Evolutionary conservation across 331 rosid species (phyloP).

Genomic region (Quercus lobata): DNA sequence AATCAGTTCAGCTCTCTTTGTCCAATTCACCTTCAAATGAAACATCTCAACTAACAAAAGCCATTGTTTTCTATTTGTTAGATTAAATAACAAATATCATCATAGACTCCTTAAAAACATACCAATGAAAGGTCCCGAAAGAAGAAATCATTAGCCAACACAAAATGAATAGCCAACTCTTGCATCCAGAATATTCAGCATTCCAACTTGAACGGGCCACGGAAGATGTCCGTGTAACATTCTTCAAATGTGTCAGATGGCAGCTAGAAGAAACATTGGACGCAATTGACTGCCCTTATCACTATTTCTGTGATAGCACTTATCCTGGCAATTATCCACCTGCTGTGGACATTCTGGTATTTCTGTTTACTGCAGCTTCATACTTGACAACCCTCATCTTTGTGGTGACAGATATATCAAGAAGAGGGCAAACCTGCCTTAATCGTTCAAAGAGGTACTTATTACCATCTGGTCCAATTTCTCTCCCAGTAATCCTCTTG

Average conservation of each 20-base stretch:
- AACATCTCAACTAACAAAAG: conserved; percentile 53
- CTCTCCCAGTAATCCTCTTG: conserved; percentile 69
- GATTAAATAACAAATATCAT: conserved; percentile 11
- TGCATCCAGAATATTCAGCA: conserved; percentile 44
- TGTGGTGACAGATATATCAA: conserved; percentile 36
- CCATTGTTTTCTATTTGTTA: conserved; percentile 19
- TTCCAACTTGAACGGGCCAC: conserved; percentile 40
- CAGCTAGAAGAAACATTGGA: conserved; percentile 84
- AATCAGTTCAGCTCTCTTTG: conserved; percentile 65
- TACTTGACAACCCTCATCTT: conserved; percentile 61
- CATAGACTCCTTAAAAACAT: conserved; percentile 6
- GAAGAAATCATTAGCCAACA: not conserved
- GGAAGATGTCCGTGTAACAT: conserved; percentile 38
- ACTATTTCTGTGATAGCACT: conserved; percentile 72
- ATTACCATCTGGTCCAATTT: conserved; percentile 76
- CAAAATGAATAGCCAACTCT: conserved; percentile 34
- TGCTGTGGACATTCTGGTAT: conserved; percentile 44
- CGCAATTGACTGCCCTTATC: conserved; percentile 69
- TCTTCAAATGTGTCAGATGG: conserved; percentile 92
- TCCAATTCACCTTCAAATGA: conserved; percentile 42
- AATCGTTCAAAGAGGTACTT: conserved; percentile 35
- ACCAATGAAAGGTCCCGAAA: not conserved
- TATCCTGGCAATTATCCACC: conserved; percentile 61
- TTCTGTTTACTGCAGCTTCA: conserved; percentile 47
- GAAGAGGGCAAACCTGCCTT: conserved; percentile 25